Evolutionary conservation across 148 eudicot species (phyloP).

Genomic region (Salicornia ramosissima): DNA sequence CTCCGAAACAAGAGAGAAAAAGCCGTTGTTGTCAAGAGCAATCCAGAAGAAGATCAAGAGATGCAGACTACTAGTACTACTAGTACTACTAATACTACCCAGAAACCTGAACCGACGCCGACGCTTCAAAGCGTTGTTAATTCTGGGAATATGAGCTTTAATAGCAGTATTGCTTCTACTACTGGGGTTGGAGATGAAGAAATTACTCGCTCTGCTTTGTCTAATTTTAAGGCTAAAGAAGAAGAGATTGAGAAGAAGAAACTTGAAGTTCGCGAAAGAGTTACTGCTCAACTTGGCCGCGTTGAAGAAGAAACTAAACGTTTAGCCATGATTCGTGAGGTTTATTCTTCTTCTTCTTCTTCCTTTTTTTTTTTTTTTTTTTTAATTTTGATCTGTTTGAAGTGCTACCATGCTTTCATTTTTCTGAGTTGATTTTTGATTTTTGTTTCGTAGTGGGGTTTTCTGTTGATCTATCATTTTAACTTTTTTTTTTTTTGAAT

Average conservation of each 20-base stretch:
- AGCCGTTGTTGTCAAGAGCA: no score
- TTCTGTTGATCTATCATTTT: not conserved
- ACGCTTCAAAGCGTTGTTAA: constrained; percentile 31
- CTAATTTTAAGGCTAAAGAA: constrained; percentile 32
- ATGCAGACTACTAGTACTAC: not conserved
- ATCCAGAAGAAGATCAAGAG: not conserved
- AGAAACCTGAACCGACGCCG: constrained; percentile 29
- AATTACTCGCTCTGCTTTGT: constrained; percentile 25
- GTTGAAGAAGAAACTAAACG: constrained; percentile 84
- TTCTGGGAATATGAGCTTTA: constrained; percentile 55
- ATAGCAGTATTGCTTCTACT: constrained; percentile 25
- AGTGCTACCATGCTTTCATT: not conserved
- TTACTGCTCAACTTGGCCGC: constrained; percentile 74
- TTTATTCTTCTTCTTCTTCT: constrained; percentile 6
- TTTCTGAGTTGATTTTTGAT: not conserved
- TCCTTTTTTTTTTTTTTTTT: not conserved
- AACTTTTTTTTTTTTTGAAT: not conserved
- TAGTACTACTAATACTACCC: constrained; percentile 5
- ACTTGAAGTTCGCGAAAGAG: constrained; percentile 71
- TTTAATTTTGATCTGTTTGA: not conserved
- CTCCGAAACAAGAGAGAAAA: not conserved
- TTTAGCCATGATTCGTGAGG: constrained; percentile 79
- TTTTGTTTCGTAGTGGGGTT: not conserved
- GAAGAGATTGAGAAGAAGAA: constrained; percentile 95
- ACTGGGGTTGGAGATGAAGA: constrained; percentile 56